Percentiles rank a stretch among this genome's conserved stretches.
These are phyloP conservation scores for Xylariaceae sp. DNA, from an alignment of 2,329 filamentous ascomycete species.

Conservation along the genomic window DNA sequence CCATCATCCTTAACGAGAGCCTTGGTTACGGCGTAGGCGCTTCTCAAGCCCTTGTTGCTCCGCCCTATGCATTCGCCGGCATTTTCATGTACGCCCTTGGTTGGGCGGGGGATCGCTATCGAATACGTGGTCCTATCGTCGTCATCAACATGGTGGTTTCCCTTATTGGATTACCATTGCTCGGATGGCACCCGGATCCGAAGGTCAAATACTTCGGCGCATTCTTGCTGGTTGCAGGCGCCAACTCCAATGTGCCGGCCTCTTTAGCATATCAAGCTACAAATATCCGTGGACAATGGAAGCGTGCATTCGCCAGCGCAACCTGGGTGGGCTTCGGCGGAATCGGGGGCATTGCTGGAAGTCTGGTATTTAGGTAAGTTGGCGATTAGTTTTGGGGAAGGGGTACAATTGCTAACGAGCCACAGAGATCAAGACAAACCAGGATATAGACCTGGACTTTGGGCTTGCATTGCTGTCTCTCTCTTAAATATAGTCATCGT, in stretches of 20 bases:
- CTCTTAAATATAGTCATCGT: constrained; percentile 47
- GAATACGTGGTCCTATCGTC: constrained; percentile 62
- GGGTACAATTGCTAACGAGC: constrained; percentile 2
- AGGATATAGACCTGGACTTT: constrained; percentile 52
- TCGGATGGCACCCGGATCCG: constrained; percentile 59
- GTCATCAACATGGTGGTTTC: constrained; percentile 61
- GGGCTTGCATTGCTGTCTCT: constrained; percentile 50
- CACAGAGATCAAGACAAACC: constrained; percentile 42
- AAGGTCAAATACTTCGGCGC: constrained; percentile 67
- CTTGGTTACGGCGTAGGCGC: constrained; percentile 62
- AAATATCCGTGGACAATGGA: constrained; percentile 86
- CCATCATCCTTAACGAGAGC: constrained; percentile 62
- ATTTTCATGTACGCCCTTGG: constrained; percentile 57
- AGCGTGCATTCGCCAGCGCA: constrained; percentile 73
- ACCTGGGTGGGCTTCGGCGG: constrained; percentile 73
- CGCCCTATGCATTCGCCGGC: constrained; percentile 62
- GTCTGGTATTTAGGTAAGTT: constrained; percentile 60
- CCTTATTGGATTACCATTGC: constrained; percentile 66
- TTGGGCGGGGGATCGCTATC: constrained; percentile 64
- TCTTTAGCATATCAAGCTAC: constrained; percentile 79
- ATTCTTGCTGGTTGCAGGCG: constrained; percentile 71
- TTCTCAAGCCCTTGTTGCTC: constrained; percentile 68
- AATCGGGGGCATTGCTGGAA: constrained; percentile 72
- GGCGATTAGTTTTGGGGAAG: background rate
- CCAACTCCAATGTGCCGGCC: constrained; percentile 72